Conservation (phyloP, 352 stramenopile genomes). For the Pelagophyceae sp. region DNA sequence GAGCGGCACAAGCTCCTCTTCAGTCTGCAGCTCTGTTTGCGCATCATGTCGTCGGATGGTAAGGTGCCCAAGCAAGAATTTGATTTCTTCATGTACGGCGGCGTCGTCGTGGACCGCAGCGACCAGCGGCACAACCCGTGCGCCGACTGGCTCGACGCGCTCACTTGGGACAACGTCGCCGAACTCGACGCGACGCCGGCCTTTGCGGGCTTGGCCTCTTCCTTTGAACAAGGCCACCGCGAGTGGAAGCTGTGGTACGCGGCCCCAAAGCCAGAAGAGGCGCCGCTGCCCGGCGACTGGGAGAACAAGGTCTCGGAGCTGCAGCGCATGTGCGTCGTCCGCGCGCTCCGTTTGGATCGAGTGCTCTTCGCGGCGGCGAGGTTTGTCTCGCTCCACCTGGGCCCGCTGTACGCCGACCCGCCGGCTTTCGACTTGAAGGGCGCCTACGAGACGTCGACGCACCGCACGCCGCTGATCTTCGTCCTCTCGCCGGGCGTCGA, state of each 20-base stretch:
- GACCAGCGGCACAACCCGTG: constrained; percentile 63
- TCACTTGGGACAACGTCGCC: constrained; percentile 72
- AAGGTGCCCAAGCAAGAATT: constrained; percentile 84
- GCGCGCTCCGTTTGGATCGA: constrained; percentile 77
- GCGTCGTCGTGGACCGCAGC: constrained; percentile 47
- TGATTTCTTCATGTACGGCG: constrained; percentile 83
- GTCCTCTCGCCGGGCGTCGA: constrained; percentile 86
- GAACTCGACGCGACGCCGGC: constrained; percentile 53
- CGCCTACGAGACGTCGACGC: constrained; percentile 71
- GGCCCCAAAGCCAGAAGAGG: constrained; percentile 72
- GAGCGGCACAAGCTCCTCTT: constrained; percentile 91
- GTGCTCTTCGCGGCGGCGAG: constrained; percentile 75
- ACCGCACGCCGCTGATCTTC: constrained; percentile 84
- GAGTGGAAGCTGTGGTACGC: constrained; percentile 57
- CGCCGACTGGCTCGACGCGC: constrained; percentile 67
- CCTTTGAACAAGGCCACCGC: constrained; percentile 54
- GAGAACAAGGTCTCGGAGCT: constrained; percentile 82
- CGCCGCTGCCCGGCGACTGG: constrained; percentile 74
- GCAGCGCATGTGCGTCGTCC: constrained; percentile 81
- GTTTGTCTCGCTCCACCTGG: constrained; percentile 79
- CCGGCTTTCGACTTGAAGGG: constrained; percentile 79
- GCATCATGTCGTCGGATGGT: constrained; percentile 74
- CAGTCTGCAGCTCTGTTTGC: constrained; percentile 77
- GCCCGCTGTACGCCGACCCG: constrained; percentile 79
- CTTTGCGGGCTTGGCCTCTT: constrained; percentile 32